Conservation (phyloP, 208 protist genomes). For the Wallacemonas collosoma region DNA sequence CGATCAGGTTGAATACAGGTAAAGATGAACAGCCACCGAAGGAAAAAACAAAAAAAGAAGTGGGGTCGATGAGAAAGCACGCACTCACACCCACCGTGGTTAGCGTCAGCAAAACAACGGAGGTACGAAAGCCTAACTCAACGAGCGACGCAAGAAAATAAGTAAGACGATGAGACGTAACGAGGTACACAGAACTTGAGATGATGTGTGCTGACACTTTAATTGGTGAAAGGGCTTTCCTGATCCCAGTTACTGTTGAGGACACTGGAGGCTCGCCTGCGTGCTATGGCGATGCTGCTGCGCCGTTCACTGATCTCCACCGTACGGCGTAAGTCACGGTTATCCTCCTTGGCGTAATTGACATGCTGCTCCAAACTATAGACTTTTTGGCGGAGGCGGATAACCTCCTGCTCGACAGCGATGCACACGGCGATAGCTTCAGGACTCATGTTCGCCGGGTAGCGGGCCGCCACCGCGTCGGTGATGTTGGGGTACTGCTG, state of each 20-base stretch:
- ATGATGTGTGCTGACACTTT: too few species aligned
- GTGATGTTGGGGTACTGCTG: conserved; percentile 1
- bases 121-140: conserved; percentile 13
- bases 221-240: not conserved
- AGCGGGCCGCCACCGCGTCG: conserved; percentile 15
- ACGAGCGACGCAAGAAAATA: conserved; percentile 7
- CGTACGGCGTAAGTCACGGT: conserved; percentile 15
- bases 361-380: not conserved
- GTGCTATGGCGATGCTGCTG: conserved; percentile 9
- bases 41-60: conserved; percentile 20
- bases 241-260: conserved; percentile 11
- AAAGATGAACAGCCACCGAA: not conserved
- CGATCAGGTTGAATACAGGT: not conserved
- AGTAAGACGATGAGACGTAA: not conserved
- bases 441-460: conserved; percentile 12
- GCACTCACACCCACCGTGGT: conserved; percentile 1
- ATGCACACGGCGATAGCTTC: conserved; percentile 17
- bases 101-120: conserved; percentile 13
- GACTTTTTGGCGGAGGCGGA: conserved; percentile 15
- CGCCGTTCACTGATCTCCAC: conserved; percentile 13
- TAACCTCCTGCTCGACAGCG: conserved; percentile 18
- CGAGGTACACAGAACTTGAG: too few species aligned
- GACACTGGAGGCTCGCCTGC: conserved; percentile 14
- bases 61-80: conserved; percentile 4
- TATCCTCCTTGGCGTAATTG: conserved; percentile 13